Evolutionary conservation across 2,329 filamentous ascomycete species (phyloP).

Genomic region (Basipetospora chlamydospora): DNA sequence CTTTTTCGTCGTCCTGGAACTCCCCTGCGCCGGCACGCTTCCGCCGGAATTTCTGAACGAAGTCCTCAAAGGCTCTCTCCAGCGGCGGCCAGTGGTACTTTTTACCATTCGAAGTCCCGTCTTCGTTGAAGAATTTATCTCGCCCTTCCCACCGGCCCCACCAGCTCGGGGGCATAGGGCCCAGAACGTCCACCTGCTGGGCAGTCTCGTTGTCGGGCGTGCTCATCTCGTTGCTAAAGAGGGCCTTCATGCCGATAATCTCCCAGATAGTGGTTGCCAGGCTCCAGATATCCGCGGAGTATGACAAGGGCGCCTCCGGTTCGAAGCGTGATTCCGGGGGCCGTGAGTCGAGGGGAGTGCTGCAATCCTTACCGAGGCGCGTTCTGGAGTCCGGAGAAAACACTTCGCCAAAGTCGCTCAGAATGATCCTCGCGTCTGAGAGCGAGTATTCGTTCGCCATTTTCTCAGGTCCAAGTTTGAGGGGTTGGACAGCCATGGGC

Average conservation of each 20-base stretch:
- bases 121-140: not conserved
- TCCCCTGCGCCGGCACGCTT: conserved; percentile 6
- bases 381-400: conserved; percentile 12
- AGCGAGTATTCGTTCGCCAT: conserved; percentile 14
- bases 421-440: conserved; percentile 14
- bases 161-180: conserved; percentile 8
- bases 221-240: conserved; percentile 12
- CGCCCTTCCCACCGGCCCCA: conserved; percentile 6
- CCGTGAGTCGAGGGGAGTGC: conserved; percentile 8
- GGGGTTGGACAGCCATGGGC: conserved; percentile 10
- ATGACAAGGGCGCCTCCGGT: conserved; percentile 5
- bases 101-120: conserved; percentile 1
- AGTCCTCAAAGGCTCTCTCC: conserved; percentile 14
- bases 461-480: conserved; percentile 13
- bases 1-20: conserved; percentile 11
- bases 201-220: conserved; percentile 10
- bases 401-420: conserved; percentile 20
- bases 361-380: conserved; percentile 12
- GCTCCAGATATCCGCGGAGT: conserved; percentile 11
- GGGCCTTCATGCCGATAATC: conserved; percentile 11
- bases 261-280: conserved; percentile 12
- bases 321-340: conserved; percentile 7
- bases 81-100: conserved; percentile 11
- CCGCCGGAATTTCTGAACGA: conserved; percentile 11
- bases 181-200: conserved; percentile 13